Percentiles rank a stretch among this genome's conserved stretches.
Conservation (phyloP, 306 rosid species). For the Pterocarpus macrocarpus region DNA sequence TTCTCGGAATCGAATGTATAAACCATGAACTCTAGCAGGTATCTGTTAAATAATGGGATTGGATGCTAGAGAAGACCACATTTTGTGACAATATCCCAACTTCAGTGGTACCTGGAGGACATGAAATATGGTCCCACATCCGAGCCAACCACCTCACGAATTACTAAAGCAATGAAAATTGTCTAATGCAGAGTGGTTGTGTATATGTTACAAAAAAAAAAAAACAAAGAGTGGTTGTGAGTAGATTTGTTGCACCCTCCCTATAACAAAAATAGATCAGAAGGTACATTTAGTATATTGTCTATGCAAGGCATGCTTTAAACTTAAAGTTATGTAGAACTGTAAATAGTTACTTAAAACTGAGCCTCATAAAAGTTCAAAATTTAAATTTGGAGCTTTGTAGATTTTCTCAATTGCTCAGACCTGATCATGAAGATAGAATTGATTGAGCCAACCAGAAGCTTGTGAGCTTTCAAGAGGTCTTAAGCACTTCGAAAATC, state of each 20-base stretch:
- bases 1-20: slow-evolving; percentile 2
- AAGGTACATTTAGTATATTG: too few relatives aligned
- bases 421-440: too few relatives aligned
- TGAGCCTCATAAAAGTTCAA: not conserved
- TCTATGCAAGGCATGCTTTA: not conserved
- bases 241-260: too few relatives aligned
- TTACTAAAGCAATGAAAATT: not conserved
- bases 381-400: too few relatives aligned
- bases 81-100: slow-evolving; percentile 2
- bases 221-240: too few relatives aligned
- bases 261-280: not conserved
- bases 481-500: too few relatives aligned
- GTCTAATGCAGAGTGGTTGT: not conserved
- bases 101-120: not conserved
- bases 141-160: not conserved
- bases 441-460: too few relatives aligned
- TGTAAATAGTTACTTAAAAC: not conserved
- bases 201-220: too few relatives aligned
- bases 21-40: not conserved
- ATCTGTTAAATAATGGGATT: not conserved
- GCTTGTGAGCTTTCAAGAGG: too few relatives aligned
- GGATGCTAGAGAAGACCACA: slow-evolving; percentile 7
- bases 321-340: too few relatives aligned
- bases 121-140: not conserved
- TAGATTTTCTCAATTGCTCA: too few relatives aligned